These are phyloP conservation scores for Talaromyces verruculosus DNA, from an alignment of 2,329 filamentous ascomycete species.

Conservation along the genomic window DNA sequence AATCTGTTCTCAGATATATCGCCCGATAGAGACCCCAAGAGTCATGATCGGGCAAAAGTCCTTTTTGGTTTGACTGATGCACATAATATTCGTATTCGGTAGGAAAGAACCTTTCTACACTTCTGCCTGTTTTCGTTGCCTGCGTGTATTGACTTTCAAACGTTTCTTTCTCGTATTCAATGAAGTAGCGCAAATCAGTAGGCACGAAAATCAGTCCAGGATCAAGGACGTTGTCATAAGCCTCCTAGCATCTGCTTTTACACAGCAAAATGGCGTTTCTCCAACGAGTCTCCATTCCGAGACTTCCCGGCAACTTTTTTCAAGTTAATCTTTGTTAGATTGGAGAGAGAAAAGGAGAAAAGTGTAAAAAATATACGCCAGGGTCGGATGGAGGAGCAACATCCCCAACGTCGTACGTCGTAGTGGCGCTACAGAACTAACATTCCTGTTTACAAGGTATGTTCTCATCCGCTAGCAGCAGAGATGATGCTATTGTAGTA, in stretches of 20 bases:
- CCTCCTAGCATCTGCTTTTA: neutral
- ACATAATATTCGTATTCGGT: neutral
- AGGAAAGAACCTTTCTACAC: neutral
- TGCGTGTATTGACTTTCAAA: neutral
- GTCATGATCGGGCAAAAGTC: neutral
- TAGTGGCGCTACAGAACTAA: neutral
- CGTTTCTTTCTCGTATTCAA: neutral
- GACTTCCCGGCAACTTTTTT: neutral
- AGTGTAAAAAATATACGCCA: neutral
- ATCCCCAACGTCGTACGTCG: no score
- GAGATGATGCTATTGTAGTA: neutral
- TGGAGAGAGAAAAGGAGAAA: neutral
- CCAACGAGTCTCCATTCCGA: neutral
- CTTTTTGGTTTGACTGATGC: neutral
- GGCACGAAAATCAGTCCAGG: neutral
- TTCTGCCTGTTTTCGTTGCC: no score
- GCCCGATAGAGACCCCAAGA: neutral
- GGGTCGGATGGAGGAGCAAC: neutral
- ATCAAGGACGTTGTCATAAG: neutral
- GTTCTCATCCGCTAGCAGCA: neutral
- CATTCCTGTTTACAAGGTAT: neutral
- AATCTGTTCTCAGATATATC: neutral
- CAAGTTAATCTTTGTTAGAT: neutral
- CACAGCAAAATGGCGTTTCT: neutral
- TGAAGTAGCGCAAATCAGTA: neutral